Conservation (phyloP, 768 basidiomycete species). For the Cyclocybe cylindracea region DNA sequence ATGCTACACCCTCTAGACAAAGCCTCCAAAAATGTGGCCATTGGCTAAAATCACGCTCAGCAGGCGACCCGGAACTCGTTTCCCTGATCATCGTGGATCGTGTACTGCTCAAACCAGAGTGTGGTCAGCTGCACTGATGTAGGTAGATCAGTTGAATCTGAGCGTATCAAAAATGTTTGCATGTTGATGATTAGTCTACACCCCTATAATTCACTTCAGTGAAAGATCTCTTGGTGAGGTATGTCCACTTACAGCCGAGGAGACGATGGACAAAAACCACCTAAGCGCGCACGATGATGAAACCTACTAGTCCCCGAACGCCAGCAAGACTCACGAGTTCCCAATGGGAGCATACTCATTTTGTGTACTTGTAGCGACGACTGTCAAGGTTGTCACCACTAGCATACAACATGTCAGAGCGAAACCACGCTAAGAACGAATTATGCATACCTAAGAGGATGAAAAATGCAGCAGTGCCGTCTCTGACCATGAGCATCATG, state of each 20-base stretch:
- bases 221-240: neutral
- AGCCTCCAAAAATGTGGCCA: too few species aligned
- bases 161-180: conserved; percentile 10
- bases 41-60: neutral
- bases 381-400: conserved; percentile 23
- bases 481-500: conserved; percentile 34
- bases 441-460: conserved; percentile 30
- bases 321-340: conserved; percentile 21
- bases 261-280: conserved; percentile 30
- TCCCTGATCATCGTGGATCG: neutral
- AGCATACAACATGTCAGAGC: neutral
- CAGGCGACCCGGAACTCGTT: neutral
- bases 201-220: conserved; percentile 14
- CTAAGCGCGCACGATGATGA: conserved; percentile 8
- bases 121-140: conserved; percentile 17
- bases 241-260: conserved; percentile 21
- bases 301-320: neutral
- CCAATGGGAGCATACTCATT: conserved; percentile 23
- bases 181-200: conserved; percentile 26
- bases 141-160: conserved; percentile 1
- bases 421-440: neutral
- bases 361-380: conserved; percentile 18
- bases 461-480: conserved; percentile 35
- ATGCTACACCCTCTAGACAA: too few species aligned
- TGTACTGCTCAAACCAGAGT: conserved; percentile 6